Evolutionary conservation across 108 stramenopile species (phyloP).

Genomic region (Fragilariopsis cylindrus): DNA sequence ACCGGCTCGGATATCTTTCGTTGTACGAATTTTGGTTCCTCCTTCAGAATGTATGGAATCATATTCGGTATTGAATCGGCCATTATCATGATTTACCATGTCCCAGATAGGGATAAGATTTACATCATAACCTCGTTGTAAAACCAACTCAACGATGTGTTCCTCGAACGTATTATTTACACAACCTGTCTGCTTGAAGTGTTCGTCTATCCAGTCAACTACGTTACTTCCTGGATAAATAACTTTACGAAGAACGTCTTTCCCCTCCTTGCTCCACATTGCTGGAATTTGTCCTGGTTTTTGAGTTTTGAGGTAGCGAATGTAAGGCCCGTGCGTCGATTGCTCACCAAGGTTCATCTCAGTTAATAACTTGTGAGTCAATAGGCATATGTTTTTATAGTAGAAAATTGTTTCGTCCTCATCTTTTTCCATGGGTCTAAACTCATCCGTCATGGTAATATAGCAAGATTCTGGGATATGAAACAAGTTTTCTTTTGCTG

Average conservation of each 20-base stretch:
- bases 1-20: background rate
- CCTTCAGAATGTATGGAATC: background rate
- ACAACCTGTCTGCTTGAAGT: background rate
- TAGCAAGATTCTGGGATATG: conserved; percentile 16
- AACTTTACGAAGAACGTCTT: conserved; percentile 39
- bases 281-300: conserved; percentile 39
- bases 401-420: conserved; percentile 1
- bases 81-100: conserved; percentile 58
- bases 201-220: conserved; percentile 15
- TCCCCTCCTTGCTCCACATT: conserved; percentile 47
- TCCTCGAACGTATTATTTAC: background rate
- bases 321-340: conserved; percentile 53
- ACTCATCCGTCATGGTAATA: background rate
- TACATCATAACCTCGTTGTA: conserved; percentile 23
- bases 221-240: conserved; percentile 13
- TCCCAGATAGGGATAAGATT: conserved; percentile 59
- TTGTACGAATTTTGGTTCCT: conserved; percentile 4
- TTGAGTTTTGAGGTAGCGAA: conserved; percentile 56
- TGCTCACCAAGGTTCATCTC: conserved; percentile 30
- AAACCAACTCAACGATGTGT: conserved; percentile 7
- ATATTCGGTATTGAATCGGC: conserved; percentile 30
- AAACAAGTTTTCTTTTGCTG: conserved; percentile 22
- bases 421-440: background rate
- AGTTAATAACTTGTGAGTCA: conserved; percentile 4
- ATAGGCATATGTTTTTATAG: background rate